Base-by-base conservation (phyloP, 169 alveolate genomes). In the Plasmodium gallinaceum region DNA sequence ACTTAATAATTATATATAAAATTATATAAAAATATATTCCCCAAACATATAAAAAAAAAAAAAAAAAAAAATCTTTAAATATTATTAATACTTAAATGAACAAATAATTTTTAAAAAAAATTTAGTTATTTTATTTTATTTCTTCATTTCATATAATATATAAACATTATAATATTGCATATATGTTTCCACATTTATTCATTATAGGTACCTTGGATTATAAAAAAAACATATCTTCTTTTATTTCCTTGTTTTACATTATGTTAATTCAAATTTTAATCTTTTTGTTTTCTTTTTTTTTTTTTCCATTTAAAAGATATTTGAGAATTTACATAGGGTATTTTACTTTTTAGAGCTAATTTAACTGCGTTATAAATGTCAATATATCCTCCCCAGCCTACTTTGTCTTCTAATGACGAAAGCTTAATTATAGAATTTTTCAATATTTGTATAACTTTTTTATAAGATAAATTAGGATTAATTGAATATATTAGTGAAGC, bases 381-480 rank as follows among this genome's bases (percentile, higher is more conserved):
- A 0, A 69, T 62, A 51, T 80, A 80, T n/a, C 91, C 91, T 4
- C 73, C 91, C 91, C 91, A 80, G 12, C 39, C 20, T 10, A 80
- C 73, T 32, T 37, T 80, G 1, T 8, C 16, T n/a, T 32, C 68
- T 2, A 66, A 37, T 2, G 91, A 80, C 2, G 72, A n/a, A 0
- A 80, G 65, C 26, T 65, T 51, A 14, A 51, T 51, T 6, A 80
- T 32, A 3, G 91, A 70, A 1, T 68, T 69, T 39, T 51, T 54
- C 45, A 80, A 12, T 22, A 80, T 80, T 8, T 68, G 70, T 39
- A 80, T 26, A 20, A 80, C 39, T 68, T 65, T 12, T 43, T 39
- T 37, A 52, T 80, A 80, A 10, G 73, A 18, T 39, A 80, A 46
- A 2, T 80, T 58, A 8, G 91, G 91, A 71, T 80, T 80, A 1